A percentile compares a stretch with the other conserved stretches of the same genome.
Evolutionary conservation across 2,329 filamentous ascomycete species (phyloP).

Genomic region (Hirsutella thompsonii): DNA sequence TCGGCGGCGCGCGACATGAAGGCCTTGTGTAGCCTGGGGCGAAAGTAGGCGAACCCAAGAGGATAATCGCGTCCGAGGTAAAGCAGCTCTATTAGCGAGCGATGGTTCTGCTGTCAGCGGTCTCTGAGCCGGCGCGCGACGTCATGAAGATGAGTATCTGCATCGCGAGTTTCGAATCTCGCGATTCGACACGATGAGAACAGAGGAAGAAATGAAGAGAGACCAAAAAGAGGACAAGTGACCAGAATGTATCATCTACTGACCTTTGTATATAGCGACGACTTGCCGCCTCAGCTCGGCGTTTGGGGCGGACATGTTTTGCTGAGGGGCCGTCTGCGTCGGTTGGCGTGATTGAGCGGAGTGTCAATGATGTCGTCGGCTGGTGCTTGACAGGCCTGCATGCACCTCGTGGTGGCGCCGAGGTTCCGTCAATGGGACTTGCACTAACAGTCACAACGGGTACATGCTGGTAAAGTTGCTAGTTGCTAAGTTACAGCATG

Average conservation of each 20-base stretch:
- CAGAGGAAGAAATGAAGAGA: background rate
- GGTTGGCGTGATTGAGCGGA: background rate
- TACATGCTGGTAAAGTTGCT: too few species aligned
- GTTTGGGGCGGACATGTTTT: slow-evolving; percentile 27
- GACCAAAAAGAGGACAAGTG: background rate
- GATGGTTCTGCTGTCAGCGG: too few species aligned
- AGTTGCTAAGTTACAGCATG: too few species aligned
- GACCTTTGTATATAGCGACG: slow-evolving; percentile 81
- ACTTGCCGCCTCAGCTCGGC: slow-evolving; percentile 60
- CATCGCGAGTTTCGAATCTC: too few species aligned
- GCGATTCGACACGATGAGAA: background rate
- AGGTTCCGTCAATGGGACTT: too few species aligned
- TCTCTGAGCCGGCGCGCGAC: too few species aligned
- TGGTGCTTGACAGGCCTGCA: background rate
- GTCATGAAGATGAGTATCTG: too few species aligned
- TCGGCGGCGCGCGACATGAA: slow-evolving; percentile 66
- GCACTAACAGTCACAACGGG: too few species aligned
- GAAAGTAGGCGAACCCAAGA: slow-evolving; percentile 68
- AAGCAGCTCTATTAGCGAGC: slow-evolving; percentile 54
- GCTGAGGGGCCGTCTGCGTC: background rate
- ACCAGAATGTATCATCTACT: background rate
- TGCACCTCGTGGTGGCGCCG: too few species aligned
- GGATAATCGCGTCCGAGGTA: slow-evolving; percentile 80
- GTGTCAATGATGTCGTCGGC: background rate
- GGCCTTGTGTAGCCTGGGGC: slow-evolving; percentile 67